Evolutionary conservation across 2,329 filamentous ascomycete species (phyloP).

Genomic region (Phoma herbarum): DNA sequence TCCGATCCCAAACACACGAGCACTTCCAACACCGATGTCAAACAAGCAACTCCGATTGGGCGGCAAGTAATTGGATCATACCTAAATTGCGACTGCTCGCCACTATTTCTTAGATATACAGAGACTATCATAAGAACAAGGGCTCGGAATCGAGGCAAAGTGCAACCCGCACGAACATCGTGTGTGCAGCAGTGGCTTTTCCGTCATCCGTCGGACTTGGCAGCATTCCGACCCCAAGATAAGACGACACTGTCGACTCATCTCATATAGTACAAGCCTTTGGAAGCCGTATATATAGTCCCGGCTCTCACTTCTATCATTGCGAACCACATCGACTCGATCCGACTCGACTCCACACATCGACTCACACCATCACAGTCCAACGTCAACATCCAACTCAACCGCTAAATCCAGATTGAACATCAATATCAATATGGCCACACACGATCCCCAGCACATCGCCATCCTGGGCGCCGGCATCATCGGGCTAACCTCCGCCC

Average conservation of each 20-base stretch:
- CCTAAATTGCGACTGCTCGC: background rate
- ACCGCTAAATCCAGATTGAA: background rate
- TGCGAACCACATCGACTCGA: background rate
- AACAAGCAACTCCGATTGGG: conserved; percentile 11
- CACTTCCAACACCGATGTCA: conserved; percentile 9
- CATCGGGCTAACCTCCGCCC: conserved; percentile 70
- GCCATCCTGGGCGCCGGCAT: conserved; percentile 65
- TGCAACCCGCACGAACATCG: background rate
- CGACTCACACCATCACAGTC: background rate
- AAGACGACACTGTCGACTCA: background rate
- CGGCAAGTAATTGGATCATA: background rate
- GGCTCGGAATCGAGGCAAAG: background rate
- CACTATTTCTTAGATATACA: background rate
- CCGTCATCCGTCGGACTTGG: conserved; percentile 20
- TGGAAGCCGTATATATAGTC: background rate
- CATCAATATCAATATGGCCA: conserved; percentile 20
- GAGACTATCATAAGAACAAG: background rate
- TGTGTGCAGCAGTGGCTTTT: background rate
- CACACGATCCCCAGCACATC: conserved; percentile 28
- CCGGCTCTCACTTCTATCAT: background rate
- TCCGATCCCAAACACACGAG: conserved; percentile 6
- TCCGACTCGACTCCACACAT: background rate
- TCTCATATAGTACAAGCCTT: background rate
- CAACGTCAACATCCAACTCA: background rate
- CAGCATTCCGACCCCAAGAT: conserved; percentile 7